Base-by-base conservation (phyloP, 208 protist species). In the Trypanosomatidae sp. region DNA sequence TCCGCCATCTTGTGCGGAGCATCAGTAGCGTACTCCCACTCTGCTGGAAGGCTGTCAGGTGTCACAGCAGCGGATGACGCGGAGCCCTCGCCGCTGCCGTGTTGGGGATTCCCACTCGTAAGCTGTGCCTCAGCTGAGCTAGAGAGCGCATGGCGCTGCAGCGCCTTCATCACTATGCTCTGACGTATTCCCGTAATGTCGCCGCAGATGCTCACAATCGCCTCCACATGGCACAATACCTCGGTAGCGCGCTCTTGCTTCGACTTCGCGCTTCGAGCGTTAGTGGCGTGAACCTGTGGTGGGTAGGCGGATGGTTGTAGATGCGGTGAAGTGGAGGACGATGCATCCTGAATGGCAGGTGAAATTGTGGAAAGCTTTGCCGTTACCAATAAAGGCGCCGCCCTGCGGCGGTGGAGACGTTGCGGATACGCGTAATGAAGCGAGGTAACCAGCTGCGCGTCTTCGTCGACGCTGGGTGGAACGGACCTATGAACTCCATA, bases 391-490 rank as follows among this genome's bases (percentile, higher is more conserved):
- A 19, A 49, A 49, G 19, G 4, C 6, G 46, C 6, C 17, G 5
- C 6, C 46, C 53, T 2, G 19, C 49, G 49, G 19, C 41, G 30
- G 19, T 46, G 56, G 9, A 68, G 62, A 41, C 56, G 64, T 17
- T 71, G 69, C 2, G 62, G 46, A 28, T 44, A 69, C 13, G 46
- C 4, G 66, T 66, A 75, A 44, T 50, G 62, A 13, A 80, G 53
- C 3, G 75, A 80, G 13, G 75, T 80, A 19, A 80, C 62, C 44
- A 80, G 65, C 36, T 74, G 69, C 22, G 69, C 64, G 47, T 80
- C 75, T 52, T 80, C 75, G 43, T 19, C 41, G 47, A 33, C 22
- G 56, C 39, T 66, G 19, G 69, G 12, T 3, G 74, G 62, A 25
- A 49, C 47, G 28, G 19, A 47, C 41, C 60, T 2, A 30, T 65